A percentile compares a stretch with the other conserved stretches of the same genome.
Evolutionary conservation across 2,329 filamentous ascomycete genomes (phyloP).

Genomic region (Simplicillium sp.): DNA sequence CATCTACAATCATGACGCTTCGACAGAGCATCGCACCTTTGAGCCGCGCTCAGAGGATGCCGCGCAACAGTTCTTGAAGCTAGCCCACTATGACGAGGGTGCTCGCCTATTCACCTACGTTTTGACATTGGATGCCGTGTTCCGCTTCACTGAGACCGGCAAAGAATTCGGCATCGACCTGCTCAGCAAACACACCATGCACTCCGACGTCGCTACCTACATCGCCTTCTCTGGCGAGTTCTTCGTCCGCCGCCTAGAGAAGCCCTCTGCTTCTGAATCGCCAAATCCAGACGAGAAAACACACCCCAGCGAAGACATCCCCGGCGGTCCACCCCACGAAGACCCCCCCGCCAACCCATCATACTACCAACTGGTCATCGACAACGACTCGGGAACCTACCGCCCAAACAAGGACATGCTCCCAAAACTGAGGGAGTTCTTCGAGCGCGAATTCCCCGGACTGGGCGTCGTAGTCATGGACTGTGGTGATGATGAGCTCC

Average conservation of each 20-base stretch:
- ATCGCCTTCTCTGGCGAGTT: constrained; percentile 92
- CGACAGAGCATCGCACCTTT: constrained; percentile 64
- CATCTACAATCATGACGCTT: constrained; percentile 79
- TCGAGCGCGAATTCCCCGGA: constrained; percentile 66
- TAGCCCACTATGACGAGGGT: constrained; percentile 79
- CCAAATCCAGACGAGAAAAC: constrained; percentile 33
- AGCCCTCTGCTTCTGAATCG: constrained; percentile 33
- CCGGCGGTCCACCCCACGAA: constrained; percentile 33
- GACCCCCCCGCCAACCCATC: constrained; percentile 35
- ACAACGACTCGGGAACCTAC: constrained; percentile 93
- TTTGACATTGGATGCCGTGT: constrained; percentile 73
- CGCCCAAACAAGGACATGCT: constrained; percentile 72
- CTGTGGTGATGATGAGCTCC: constrained; percentile 68
- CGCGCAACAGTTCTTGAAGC: constrained; percentile 70
- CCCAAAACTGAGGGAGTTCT: constrained; percentile 59
- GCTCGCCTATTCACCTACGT: constrained; percentile 88
- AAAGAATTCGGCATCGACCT: constrained; percentile 93
- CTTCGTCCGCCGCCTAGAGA: constrained; percentile 63
- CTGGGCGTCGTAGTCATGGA: constrained; percentile 65
- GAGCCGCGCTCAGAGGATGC: constrained; percentile 59
- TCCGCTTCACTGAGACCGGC: constrained; percentile 90
- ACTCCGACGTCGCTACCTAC: constrained; percentile 84
- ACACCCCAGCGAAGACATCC: constrained; percentile 40
- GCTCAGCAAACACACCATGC: constrained; percentile 93
- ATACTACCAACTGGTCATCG: constrained; percentile 79